phyloP scores from a whole-genome alignment of 495 filamentous ascomycete species.

The Lentithecium fluviatile region DNA sequence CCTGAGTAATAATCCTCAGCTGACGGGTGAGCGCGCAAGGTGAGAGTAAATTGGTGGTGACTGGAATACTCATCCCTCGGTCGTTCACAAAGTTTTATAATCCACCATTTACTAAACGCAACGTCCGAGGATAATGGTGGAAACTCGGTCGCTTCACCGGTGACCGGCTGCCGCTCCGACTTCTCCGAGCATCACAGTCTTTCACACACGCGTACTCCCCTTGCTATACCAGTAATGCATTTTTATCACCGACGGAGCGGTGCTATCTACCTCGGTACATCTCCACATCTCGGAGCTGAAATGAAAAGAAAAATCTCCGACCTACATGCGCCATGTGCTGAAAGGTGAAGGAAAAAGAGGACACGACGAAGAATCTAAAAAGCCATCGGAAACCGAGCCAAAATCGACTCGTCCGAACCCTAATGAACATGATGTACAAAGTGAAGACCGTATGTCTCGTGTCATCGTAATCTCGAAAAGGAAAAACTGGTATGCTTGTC shows the following conservation, averaged over 20 bases:
- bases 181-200: too few relatives aligned
- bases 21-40: too few relatives aligned
- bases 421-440: slow-evolving; percentile 2
- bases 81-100: too few relatives aligned
- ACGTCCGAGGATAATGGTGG: too few relatives aligned
- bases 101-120: too few relatives aligned
- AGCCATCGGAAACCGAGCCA: not conserved
- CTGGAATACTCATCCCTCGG: too few relatives aligned
- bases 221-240: not conserved
- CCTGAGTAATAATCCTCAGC: too few relatives aligned
- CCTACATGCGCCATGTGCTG: not conserved
- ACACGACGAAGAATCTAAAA: not conserved
- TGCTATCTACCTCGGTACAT: not conserved
- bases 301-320: not conserved
- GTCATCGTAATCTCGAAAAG: slow-evolving; percentile 11
- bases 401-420: not conserved
- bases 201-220: not conserved
- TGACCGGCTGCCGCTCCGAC: too few relatives aligned
- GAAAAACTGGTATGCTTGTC: slow-evolving; percentile 15
- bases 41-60: too few relatives aligned
- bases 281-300: not conserved
- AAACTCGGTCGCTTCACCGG: too few relatives aligned
- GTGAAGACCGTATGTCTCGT: slow-evolving; percentile 22
- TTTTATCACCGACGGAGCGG: not conserved
- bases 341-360: not conserved